Evolutionary conservation across 371 early-diverging fungal species (phyloP), one percentile per base, ranked within the genome.

Genomic region (Pancytospora philotis): DNA sequence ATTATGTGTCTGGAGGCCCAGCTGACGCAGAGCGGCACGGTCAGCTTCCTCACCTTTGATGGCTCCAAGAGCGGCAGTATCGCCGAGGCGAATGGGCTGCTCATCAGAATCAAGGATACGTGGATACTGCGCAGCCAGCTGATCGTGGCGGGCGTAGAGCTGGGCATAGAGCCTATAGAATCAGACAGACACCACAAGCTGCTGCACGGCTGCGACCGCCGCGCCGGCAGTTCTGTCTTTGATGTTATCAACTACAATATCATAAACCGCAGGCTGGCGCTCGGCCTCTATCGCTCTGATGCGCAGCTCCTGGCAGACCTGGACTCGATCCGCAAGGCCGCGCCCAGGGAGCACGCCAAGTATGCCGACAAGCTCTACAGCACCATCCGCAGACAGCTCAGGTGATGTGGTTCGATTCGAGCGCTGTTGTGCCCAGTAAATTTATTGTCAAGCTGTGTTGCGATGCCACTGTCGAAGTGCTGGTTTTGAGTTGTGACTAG

Each of bases 1-100:
- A 59, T 59, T 8, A 37, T 59, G 6, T 59, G 60, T 59, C n/a
- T 6, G 35, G 36, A 19, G 16, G 60, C 35, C 6, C 60, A 59
- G 60, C 52, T 10, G 8, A 35, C 22, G 8, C 10, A 16, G 22
- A 22, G 16, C 16, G 55, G 22, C 22, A 22, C 10, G 22, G 55
- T 55, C n/a, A n/a, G n/a, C n/a, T n/a, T n/a, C n/a, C n/a, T n/a
- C n/a, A n/a, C n/a, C n/a, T n/a, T n/a, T n/a, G n/a, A n/a, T n/a
- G n/a, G 22, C 16, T 27, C 10, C 8, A 10, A 55, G 22, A 8
- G 37, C 22, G 22, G 37, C 22, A 55, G 10, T 55, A 55, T 55
- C 37, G 8, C 55, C 22, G 22, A 55, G 55, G 22, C 37, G 10
- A 22, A 55, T 10, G 45, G 45, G 22, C 45, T 45, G 16, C 22